Percentiles rank a stretch among this genome's conserved stretches.
phyloP scores from a whole-genome alignment of 2,329 filamentous ascomycete genomes.

The Sphaerulina vaccinii region DNA sequence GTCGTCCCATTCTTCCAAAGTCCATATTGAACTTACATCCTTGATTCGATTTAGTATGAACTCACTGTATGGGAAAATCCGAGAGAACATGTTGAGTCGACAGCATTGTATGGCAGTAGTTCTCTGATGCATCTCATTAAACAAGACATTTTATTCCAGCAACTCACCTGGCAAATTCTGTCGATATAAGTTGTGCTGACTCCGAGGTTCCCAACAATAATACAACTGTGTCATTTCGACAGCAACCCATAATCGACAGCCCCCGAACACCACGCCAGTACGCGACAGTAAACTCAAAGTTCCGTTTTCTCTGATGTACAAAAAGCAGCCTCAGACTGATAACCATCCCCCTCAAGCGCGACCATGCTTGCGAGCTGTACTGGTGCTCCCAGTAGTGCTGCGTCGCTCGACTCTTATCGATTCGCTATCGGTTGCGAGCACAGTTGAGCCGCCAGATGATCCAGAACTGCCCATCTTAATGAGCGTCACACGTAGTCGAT shows the following conservation, averaged over 20 bases:
- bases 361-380: conserved; percentile 20
- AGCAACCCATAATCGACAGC: conserved; percentile 7
- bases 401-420: conserved; percentile 34
- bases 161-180: no score
- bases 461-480: conserved; percentile 32
- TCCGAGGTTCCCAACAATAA: no score
- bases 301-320: conserved; percentile 11
- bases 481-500: conserved; percentile 33
- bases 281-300: conserved; percentile 5
- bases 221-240: conserved; percentile 1
- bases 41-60: no score
- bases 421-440: conserved; percentile 34
- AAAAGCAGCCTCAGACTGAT: neutral
- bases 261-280: conserved; percentile 19
- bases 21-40: no score
- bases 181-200: no score
- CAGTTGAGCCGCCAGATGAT: conserved; percentile 24
- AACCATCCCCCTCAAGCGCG: conserved; percentile 4
- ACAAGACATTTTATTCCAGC: no score
- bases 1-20: no score
- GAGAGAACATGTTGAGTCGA: no score
- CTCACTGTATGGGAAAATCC: no score
- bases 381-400: conserved; percentile 4
- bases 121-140: no score
- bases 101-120: no score